Conservation (phyloP, 2,329 filamentous ascomycete genomes). For the Cordyceps farinosa region DNA sequence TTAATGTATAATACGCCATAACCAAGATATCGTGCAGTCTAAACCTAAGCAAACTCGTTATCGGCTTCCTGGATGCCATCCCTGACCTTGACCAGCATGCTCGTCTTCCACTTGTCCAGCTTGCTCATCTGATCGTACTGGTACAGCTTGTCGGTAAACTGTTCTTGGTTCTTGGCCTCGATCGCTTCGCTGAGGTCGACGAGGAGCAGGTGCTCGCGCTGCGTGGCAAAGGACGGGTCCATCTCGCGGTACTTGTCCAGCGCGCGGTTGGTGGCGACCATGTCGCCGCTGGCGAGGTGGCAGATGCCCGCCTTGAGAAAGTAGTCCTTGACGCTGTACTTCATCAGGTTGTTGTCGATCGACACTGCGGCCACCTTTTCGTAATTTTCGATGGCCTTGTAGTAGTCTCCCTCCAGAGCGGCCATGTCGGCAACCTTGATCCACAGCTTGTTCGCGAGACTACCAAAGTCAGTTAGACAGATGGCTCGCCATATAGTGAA, state of each 20-base stretch:
- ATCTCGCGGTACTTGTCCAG: conserved; percentile 78
- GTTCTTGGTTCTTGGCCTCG: conserved; percentile 74
- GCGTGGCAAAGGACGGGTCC: conserved; percentile 71
- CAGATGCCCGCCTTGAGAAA: conserved; percentile 92
- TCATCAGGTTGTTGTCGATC: conserved; percentile 88
- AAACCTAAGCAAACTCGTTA: conserved; percentile 39
- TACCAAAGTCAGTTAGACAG: conserved; percentile 30
- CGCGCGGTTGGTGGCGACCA: conserved; percentile 74
- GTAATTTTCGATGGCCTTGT: conserved; percentile 75
- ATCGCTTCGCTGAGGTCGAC: conserved; percentile 72
- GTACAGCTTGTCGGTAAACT: conserved; percentile 81
- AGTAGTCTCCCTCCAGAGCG: conserved; percentile 78
- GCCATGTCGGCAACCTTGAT: conserved; percentile 88
- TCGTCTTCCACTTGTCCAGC: conserved; percentile 96
- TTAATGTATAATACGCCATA: conserved; percentile 9
- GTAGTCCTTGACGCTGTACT: conserved; percentile 93
- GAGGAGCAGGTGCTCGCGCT: conserved; percentile 78
- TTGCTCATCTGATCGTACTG: conserved; percentile 90
- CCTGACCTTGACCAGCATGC: conserved; percentile 78
- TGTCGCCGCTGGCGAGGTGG: conserved; percentile 70
- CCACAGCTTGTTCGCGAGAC: conserved; percentile 88
- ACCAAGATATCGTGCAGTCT: conserved; percentile 10
- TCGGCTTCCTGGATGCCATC: conserved; percentile 64
- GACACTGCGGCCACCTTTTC: conserved; percentile 77
- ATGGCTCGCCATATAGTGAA: not conserved